These are phyloP conservation scores for Gaeumannomyces tritici DNA, from an alignment of 2,329 filamentous ascomycete genomes.

Conservation along the genomic window DNA sequence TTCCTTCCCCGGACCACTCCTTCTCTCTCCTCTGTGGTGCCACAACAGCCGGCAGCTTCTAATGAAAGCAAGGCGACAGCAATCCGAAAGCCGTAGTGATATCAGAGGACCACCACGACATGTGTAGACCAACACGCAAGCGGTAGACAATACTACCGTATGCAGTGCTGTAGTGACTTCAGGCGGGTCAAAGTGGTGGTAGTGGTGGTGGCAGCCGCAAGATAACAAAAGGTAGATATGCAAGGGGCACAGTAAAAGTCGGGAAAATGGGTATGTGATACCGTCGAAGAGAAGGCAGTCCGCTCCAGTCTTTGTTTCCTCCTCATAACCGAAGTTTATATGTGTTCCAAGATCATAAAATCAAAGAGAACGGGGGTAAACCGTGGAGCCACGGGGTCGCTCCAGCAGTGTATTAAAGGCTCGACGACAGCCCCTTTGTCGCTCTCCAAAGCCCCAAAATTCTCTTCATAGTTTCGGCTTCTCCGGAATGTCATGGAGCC, in stretches of 20 bases:
- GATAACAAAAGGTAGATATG: background rate
- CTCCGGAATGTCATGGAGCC: background rate
- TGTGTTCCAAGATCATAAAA: conserved; percentile 2
- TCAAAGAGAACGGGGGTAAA: background rate
- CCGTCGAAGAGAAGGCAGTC: too few species aligned
- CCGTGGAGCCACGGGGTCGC: background rate
- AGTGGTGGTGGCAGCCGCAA: background rate
- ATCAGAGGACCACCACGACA: background rate
- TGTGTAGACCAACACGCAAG: background rate
- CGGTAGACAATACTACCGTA: background rate
- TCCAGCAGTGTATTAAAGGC: too few species aligned
- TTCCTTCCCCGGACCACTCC: background rate
- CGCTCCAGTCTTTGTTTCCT: background rate
- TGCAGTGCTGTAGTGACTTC: background rate
- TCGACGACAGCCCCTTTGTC: background rate
- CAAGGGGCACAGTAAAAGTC: background rate
- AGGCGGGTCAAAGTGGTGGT: background rate
- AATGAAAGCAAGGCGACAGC: background rate
- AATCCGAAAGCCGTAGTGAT: background rate
- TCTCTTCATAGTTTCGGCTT: background rate
- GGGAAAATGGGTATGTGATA: background rate
- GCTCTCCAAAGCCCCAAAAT: background rate
- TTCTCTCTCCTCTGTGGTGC: background rate
- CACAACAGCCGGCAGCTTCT: too few species aligned
- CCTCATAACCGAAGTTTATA: background rate